These are phyloP conservation scores for Chlorella ohadii DNA, from an alignment of 139 green algal species.

Conservation along the genomic window DNA sequence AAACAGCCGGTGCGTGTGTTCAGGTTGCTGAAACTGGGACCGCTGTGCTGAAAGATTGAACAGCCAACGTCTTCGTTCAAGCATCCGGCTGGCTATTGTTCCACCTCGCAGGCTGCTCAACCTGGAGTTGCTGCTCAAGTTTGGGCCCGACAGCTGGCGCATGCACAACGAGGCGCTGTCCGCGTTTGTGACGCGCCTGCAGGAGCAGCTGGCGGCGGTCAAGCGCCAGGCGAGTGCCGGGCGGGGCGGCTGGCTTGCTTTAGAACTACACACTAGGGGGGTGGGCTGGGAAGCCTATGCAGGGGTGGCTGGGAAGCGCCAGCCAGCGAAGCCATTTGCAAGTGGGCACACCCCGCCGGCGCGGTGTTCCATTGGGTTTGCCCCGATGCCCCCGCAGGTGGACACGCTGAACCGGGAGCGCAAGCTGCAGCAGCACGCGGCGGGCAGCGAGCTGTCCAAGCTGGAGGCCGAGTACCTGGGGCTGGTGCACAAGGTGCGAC, in stretches of 20 bases:
- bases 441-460: constrained; percentile 38
- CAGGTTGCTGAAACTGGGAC: too few species aligned
- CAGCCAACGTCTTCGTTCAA: too few species aligned
- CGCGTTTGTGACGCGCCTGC: constrained; percentile 10
- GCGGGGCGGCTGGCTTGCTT: too few species aligned
- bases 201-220: constrained; percentile 47
- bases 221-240: constrained; percentile 2
- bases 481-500: constrained; percentile 58
- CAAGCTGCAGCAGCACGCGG: constrained; percentile 79
- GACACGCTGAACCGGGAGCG: constrained; percentile 78
- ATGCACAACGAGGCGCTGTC: constrained; percentile 56
- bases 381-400: constrained; percentile 12
- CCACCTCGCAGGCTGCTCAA: constrained; percentile 81
- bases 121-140: constrained; percentile 83
- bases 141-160: constrained; percentile 73
- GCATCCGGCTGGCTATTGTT: too few species aligned
- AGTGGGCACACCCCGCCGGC: too few species aligned
- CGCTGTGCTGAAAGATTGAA: too few species aligned
- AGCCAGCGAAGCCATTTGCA: too few species aligned
- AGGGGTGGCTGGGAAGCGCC: too few species aligned
- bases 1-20: too few species aligned
- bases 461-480: constrained; percentile 55
- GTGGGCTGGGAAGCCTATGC: too few species aligned
- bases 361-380: too few species aligned
- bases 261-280: too few species aligned